These are phyloP conservation scores for Phytophthora parvispora DNA, from an alignment of 352 stramenopile species.

Conservation along the genomic window DNA sequence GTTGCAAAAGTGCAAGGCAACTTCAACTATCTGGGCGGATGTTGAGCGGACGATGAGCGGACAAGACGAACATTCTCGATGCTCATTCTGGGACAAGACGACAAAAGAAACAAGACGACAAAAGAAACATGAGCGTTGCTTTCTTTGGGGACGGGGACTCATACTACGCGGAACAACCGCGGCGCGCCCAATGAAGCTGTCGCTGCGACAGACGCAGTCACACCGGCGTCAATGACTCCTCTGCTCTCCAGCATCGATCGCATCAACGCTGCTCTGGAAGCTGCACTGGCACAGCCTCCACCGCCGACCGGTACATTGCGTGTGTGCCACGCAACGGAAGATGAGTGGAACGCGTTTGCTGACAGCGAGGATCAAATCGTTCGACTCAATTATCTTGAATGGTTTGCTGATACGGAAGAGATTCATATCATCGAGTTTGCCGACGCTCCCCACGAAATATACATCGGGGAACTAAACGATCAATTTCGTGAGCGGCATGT, in stretches of 20 bases:
- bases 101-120: too few relatives aligned
- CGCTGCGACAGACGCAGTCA: too few relatives aligned
- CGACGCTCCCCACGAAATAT: conserved; percentile 27
- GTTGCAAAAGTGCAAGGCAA: too few relatives aligned
- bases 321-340: conserved; percentile 49
- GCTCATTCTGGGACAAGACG: too few relatives aligned
- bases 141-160: too few relatives aligned
- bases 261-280: conserved; percentile 54
- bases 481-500: conserved; percentile 10
- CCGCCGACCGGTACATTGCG: conserved; percentile 27
- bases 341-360: conserved; percentile 52
- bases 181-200: too few relatives aligned
- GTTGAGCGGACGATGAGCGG: too few relatives aligned
- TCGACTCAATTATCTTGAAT: conserved; percentile 42
- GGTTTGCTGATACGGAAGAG: conserved; percentile 41
- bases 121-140: too few relatives aligned
- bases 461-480: conserved; percentile 11
- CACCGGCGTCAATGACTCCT: conserved; percentile 11
- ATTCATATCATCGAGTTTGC: conserved; percentile 58
- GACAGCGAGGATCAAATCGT: conserved; percentile 35
- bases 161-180: too few relatives aligned
- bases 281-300: conserved; percentile 42
- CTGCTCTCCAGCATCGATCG: conserved; percentile 40
- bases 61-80: too few relatives aligned
- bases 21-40: too few relatives aligned